A percentile compares a stretch with the other conserved stretches of the same genome.
Evolutionary conservation across 2,329 filamentous ascomycete species (phyloP).

Genomic region (Helicocarpus griseus): DNA sequence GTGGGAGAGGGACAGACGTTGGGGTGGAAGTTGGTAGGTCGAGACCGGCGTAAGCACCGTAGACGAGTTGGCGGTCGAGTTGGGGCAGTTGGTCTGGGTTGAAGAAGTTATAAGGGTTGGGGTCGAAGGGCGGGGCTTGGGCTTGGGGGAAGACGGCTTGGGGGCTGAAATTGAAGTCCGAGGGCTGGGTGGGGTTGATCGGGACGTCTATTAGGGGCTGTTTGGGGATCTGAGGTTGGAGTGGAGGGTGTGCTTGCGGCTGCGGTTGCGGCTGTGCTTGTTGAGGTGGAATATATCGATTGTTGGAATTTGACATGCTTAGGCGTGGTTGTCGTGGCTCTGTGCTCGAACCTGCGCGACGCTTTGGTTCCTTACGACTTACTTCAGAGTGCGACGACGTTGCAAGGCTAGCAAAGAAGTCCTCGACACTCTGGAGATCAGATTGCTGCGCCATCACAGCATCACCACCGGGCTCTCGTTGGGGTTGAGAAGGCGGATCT

Average conservation of each 20-base stretch:
- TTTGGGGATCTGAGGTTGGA: conserved; percentile 11
- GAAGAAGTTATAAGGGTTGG: conserved; percentile 31
- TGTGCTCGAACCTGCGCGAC: conserved; percentile 14
- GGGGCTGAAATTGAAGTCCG: conserved; percentile 29
- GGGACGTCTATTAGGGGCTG: conserved; percentile 15
- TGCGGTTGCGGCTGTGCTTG: conserved; percentile 7
- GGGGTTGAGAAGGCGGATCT: conserved; percentile 57
- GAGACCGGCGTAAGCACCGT: conserved; percentile 57
- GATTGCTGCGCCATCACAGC: conserved; percentile 81
- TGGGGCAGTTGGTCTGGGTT: conserved; percentile 47
- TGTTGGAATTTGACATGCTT: not conserved
- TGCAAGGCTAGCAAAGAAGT: conserved; percentile 78
- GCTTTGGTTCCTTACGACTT: conserved; percentile 42
- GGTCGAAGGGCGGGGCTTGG: conserved; percentile 21
- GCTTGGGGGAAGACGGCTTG: conserved; percentile 23
- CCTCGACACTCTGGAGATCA: conserved; percentile 85
- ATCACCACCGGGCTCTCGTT: conserved; percentile 73
- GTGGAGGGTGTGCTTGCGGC: conserved; percentile 5
- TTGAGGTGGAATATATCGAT: conserved; percentile 3
- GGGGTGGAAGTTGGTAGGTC: conserved; percentile 25
- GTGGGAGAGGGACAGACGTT: not conserved
- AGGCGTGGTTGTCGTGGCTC: not conserved
- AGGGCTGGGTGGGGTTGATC: conserved; percentile 1
- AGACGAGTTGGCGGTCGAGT: conserved; percentile 66
- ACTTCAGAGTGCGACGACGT: conserved; percentile 44